Conservation (phyloP, 192 early-diverging fungal genomes). For the Linnemannia zychae region DNA sequence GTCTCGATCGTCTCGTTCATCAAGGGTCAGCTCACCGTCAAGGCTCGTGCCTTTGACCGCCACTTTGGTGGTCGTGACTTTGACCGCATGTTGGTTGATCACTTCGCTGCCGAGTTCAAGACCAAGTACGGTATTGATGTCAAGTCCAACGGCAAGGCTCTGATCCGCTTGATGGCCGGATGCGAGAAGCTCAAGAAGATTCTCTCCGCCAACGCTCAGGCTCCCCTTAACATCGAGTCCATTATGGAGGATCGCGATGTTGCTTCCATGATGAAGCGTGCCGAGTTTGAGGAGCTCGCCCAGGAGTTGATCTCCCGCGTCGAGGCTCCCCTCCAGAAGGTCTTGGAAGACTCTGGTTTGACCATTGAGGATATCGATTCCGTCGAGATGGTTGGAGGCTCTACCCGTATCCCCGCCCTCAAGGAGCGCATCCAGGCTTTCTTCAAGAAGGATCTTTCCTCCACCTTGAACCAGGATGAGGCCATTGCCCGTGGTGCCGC, state of each 20-base stretch:
- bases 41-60: constrained; percentile 92
- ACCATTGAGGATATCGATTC: constrained; percentile 89
- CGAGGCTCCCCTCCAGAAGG: constrained; percentile 79
- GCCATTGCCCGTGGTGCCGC: constrained; percentile 96
- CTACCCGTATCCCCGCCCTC: constrained; percentile 94
- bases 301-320: constrained; percentile 80
- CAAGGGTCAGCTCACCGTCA: constrained; percentile 96
- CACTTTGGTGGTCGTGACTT: constrained; percentile 97
- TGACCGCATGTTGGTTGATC: constrained; percentile 90
- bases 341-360: constrained; percentile 81
- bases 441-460: constrained; percentile 91
- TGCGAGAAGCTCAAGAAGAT: constrained; percentile 98
- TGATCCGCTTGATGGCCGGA: constrained; percentile 89
- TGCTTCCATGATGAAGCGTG: constrained; percentile 82
- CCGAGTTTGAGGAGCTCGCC: constrained; percentile 89
- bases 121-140: constrained; percentile 98
- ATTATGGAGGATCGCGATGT: constrained; percentile 98
- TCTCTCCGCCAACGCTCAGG: constrained; percentile 90
- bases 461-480: constrained; percentile 98
- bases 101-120: constrained; percentile 90
- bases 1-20: constrained; percentile 92
- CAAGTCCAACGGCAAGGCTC: constrained; percentile 87
- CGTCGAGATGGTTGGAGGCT: constrained; percentile 95
- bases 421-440: constrained; percentile 90
- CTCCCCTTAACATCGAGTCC: constrained; percentile 95